Conservation (phyloP, 768 basidiomycete genomes). For the Sistotremastrum niveocremeum region DNA sequence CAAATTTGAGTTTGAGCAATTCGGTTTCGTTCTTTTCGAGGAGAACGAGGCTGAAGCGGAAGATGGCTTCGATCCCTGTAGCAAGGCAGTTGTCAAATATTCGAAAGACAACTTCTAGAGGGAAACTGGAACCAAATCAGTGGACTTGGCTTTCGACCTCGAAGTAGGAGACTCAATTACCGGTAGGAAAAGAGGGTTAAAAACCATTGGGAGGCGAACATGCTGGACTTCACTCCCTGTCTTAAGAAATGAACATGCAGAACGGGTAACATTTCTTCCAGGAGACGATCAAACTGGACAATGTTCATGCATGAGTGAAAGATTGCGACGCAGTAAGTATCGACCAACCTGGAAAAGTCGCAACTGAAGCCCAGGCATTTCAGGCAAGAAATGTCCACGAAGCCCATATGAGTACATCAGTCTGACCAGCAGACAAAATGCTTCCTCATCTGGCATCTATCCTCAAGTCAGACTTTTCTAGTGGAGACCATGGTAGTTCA, state of each 20-base stretch:
- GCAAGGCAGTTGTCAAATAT: conserved; percentile 96
- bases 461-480: neutral
- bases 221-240: conserved; percentile 92
- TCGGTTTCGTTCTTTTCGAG: conserved; percentile 78
- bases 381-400: conserved; percentile 93
- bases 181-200: conserved; percentile 93
- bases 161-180: conserved; percentile 24
- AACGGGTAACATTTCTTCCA: conserved; percentile 88
- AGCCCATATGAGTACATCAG: conserved; percentile 96
- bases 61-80: conserved; percentile 93
- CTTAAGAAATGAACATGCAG: conserved; percentile 87
- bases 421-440: conserved; percentile 87
- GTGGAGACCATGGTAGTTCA: neutral
- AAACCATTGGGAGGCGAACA: conserved; percentile 99
- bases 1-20: conserved; percentile 75
- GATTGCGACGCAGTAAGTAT: conserved; percentile 16
- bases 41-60: conserved; percentile 82
- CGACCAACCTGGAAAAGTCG: conserved; percentile 56
- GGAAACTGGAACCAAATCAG: conserved; percentile 49
- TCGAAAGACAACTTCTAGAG: conserved; percentile 84
- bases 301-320: conserved; percentile 37
- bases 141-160: neutral
- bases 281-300: conserved; percentile 75
- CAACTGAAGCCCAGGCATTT: conserved; percentile 95
- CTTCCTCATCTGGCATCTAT: conserved; percentile 99